phyloP scores from a whole-genome alignment of 345 rosid genomes.

The Eucalyptus tenuipes region DNA sequence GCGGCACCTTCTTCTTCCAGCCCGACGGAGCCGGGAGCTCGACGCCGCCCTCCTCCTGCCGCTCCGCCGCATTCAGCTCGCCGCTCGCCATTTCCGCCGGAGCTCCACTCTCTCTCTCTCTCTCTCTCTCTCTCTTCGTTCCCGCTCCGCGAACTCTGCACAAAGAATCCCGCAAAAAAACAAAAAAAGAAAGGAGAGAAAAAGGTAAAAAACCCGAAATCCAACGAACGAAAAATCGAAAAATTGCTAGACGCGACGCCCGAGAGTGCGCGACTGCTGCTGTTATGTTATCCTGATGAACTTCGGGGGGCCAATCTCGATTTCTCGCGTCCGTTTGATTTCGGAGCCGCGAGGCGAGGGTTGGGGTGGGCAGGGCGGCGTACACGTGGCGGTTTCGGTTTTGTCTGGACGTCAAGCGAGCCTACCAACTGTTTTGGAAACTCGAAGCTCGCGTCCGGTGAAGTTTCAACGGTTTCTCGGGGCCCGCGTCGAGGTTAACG shows the following conservation, averaged over 20 bases:
- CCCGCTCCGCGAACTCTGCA: background rate
- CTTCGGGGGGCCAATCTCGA: background rate
- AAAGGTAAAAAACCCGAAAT: background rate
- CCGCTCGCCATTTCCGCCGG: background rate
- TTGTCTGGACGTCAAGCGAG: background rate
- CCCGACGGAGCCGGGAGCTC: conserved; percentile 1
- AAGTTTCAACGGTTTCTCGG: background rate
- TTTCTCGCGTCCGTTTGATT: background rate
- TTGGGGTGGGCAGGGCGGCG: background rate
- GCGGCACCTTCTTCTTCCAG: conserved; percentile 1
- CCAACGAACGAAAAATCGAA: background rate
- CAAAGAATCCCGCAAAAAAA: background rate
- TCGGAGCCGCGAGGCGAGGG: background rate
- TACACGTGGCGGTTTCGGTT: background rate
- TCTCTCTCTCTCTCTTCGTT: background rate
- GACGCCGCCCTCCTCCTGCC: background rate
- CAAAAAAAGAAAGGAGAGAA: background rate
- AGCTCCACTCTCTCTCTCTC: background rate
- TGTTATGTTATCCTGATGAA: background rate
- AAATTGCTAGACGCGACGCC: background rate
- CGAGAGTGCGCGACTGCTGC: background rate
- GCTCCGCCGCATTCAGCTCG: background rate
- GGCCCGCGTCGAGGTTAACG: background rate
- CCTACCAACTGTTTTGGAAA: background rate
- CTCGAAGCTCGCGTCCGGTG: background rate